Percentiles rank a stretch among this genome's conserved stretches.
These are phyloP conservation scores for Xerocomellus chrysenteron DNA, from an alignment of 768 basidiomycete genomes.

Conservation along the genomic window DNA sequence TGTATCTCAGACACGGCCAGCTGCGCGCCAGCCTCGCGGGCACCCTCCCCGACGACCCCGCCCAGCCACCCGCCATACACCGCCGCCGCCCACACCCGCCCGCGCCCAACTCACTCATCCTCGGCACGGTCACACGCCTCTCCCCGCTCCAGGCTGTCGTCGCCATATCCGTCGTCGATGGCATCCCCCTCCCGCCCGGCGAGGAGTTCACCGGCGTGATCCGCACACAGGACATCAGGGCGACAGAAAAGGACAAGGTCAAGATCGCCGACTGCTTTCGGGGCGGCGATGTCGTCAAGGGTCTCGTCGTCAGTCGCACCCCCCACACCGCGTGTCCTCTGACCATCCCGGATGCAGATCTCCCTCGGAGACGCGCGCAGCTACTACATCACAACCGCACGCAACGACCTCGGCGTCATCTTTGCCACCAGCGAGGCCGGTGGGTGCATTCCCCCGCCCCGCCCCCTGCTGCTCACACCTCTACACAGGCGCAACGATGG, in stretches of 20 bases:
- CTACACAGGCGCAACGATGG: slow-evolving; percentile 69
- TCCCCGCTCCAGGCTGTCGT: slow-evolving; percentile 82
- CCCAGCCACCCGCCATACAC: slow-evolving; percentile 58
- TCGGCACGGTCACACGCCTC: slow-evolving; percentile 80
- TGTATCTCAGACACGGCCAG: slow-evolving; percentile 62
- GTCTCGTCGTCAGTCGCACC: slow-evolving; percentile 67
- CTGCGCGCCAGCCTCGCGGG: slow-evolving; percentile 74
- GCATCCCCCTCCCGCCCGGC: slow-evolving; percentile 72
- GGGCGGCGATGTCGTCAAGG: slow-evolving; percentile 87
- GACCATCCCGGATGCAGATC: slow-evolving; percentile 50
- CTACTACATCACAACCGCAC: slow-evolving; percentile 88
- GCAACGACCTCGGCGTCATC: slow-evolving; percentile 89
- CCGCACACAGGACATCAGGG: slow-evolving; percentile 82
- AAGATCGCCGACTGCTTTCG: slow-evolving; percentile 91
- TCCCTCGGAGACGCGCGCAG: slow-evolving; percentile 89
- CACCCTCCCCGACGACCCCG: slow-evolving; percentile 38
- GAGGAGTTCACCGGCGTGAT: slow-evolving; percentile 92
- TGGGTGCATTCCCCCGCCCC: slow-evolving; percentile 29
- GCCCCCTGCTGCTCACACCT: slow-evolving; percentile 2
- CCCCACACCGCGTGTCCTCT: neutral
- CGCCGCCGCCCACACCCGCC: slow-evolving; percentile 74
- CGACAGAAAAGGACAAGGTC: slow-evolving; percentile 87
- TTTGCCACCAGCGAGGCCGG: slow-evolving; percentile 89
- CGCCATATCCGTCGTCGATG: slow-evolving; percentile 85
- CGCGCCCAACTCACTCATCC: slow-evolving; percentile 67